Evolutionary conservation across 2,329 filamentous ascomycete genomes (phyloP).

Genomic region (Colletotrichum cuscutae): DNA sequence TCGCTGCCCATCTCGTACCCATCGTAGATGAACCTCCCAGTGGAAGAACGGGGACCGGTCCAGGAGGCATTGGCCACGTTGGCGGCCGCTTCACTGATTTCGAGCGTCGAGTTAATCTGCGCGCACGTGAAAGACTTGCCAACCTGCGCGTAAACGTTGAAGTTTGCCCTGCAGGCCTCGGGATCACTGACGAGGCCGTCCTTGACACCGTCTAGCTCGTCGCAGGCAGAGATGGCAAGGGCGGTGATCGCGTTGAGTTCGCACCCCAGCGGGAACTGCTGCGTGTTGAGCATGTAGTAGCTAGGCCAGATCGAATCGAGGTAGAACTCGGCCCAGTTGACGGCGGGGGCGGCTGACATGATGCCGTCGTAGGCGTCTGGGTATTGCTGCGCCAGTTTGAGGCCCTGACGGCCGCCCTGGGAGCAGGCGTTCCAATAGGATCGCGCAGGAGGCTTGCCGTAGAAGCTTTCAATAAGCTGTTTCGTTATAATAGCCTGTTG

Average conservation of each 20-base stretch:
- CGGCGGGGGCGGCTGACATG: neutral
- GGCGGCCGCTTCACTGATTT: neutral
- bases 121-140: conserved; percentile 36
- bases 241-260: conserved; percentile 43
- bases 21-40: neutral
- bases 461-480: too few species aligned
- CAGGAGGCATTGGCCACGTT: neutral
- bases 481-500: too few species aligned
- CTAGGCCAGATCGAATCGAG: conserved; percentile 9
- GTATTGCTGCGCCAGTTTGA: conserved; percentile 56
- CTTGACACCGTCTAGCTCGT: conserved; percentile 9
- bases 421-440: conserved; percentile 62
- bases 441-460: neutral
- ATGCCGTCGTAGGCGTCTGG: conserved; percentile 62
- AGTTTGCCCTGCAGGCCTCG: conserved; percentile 20
- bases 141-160: conserved; percentile 34
- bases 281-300: neutral
- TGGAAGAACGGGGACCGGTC: neutral
- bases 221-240: neutral
- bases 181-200: conserved; percentile 18
- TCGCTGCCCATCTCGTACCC: conserved; percentile 6
- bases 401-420: conserved; percentile 61
- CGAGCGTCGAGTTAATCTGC: neutral
- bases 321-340: conserved; percentile 34
- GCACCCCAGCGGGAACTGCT: conserved; percentile 9